phyloP scores from a whole-genome alignment of 2,329 filamentous ascomycete genomes.

The Incumbomyces delicatus region DNA sequence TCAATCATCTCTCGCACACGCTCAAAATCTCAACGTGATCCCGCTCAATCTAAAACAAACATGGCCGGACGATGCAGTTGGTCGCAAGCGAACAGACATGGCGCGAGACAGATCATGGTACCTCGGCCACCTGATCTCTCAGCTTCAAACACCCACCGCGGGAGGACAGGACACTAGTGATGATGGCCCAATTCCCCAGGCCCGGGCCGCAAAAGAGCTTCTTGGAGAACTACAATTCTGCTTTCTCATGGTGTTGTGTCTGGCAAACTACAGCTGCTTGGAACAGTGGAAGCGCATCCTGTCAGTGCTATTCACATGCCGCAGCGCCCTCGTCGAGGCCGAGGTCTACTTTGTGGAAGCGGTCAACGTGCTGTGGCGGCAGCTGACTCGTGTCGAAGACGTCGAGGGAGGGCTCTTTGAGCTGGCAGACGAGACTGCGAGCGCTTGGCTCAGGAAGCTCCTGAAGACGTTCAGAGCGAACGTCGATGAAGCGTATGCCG shows the following conservation, averaged over 20 bases:
- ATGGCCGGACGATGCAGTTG: slow-evolving; percentile 52
- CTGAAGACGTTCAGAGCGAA: slow-evolving; percentile 43
- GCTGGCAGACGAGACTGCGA: slow-evolving; percentile 41
- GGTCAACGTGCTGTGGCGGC: slow-evolving; percentile 40
- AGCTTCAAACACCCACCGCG: slow-evolving; percentile 14
- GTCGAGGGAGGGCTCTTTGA: slow-evolving; percentile 54
- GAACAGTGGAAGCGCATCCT: slow-evolving; percentile 57
- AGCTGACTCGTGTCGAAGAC: slow-evolving; percentile 48
- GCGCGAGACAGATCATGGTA: slow-evolving; percentile 56
- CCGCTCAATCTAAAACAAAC: slow-evolving; percentile 53
- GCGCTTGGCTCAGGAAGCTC: slow-evolving; percentile 42
- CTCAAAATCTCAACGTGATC: slow-evolving; percentile 43
- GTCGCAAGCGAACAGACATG: slow-evolving; percentile 51
- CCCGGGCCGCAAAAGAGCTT: slow-evolving; percentile 29
- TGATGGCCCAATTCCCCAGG: not conserved
- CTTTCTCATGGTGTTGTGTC: slow-evolving; percentile 52
- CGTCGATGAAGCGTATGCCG: slow-evolving; percentile 39
- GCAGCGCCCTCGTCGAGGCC: slow-evolving; percentile 38
- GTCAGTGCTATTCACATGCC: slow-evolving; percentile 47
- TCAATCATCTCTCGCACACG: slow-evolving; percentile 15
- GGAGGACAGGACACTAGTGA: slow-evolving; percentile 13
- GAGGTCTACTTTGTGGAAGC: slow-evolving; percentile 44
- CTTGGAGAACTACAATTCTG: slow-evolving; percentile 54
- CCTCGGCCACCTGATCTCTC: slow-evolving; percentile 42
- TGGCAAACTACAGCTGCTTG: slow-evolving; percentile 57